These are phyloP conservation scores for Pichia sp. DNA, from an alignment of 1,139 yeast species.

Conservation along the genomic window DNA sequence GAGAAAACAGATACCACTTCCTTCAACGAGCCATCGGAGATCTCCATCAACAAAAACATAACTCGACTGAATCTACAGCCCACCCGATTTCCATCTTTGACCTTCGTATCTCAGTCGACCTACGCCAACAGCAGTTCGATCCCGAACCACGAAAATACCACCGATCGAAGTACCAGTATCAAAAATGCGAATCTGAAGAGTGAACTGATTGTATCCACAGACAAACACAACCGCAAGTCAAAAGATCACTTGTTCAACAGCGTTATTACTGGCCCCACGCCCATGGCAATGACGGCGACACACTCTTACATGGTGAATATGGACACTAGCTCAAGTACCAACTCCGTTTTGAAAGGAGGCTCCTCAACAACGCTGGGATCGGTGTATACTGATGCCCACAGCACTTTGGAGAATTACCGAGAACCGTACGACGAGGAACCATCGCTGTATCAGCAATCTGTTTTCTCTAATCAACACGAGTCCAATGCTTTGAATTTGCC, in stretches of 20 bases:
- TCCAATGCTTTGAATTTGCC: slow-evolving; percentile 1
- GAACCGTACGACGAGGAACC: slow-evolving; percentile 3
- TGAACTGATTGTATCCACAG: slow-evolving; percentile 11
- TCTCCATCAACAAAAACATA: not conserved
- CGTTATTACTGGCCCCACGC: not conserved
- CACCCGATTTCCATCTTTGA: slow-evolving; percentile 10
- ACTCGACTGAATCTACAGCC: slow-evolving; percentile 2
- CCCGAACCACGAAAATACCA: too few species aligned
- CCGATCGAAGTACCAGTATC: slow-evolving; percentile 10
- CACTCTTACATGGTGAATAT: not conserved
- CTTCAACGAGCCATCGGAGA: not conserved
- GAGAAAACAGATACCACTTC: too few species aligned
- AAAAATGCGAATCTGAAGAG: slow-evolving; percentile 15
- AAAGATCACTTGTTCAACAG: slow-evolving; percentile 7
- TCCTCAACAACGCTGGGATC: too few species aligned
- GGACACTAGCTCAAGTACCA: not conserved
- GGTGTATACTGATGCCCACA: slow-evolving; percentile 8
- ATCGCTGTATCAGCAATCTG: slow-evolving; percentile 19
- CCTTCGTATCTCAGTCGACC: not conserved
- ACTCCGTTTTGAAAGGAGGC: not conserved
- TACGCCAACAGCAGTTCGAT: too few species aligned
- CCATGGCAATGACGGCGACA: not conserved
- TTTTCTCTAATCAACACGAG: slow-evolving; percentile 13
- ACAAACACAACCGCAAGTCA: slow-evolving; percentile 2
- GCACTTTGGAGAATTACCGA: slow-evolving; percentile 5